Evolutionary conservation across 2,329 filamentous ascomycete species (phyloP), one percentile per base, ranked within the genome.

Genomic region (Capronia americana): DNA sequence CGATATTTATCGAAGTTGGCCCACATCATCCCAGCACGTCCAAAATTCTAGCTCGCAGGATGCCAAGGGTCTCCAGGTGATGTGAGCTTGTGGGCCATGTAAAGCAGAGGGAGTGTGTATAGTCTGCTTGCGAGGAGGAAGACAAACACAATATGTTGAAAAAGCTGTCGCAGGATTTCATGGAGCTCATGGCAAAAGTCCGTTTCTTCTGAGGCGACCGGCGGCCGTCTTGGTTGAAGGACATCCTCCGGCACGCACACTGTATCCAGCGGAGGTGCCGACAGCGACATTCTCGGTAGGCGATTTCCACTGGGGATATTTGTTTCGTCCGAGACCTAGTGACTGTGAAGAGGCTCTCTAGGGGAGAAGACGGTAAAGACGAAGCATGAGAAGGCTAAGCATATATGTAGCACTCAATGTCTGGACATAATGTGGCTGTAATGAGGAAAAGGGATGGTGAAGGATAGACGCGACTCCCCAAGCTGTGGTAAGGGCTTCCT

Each of bases 121-220:
- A 70, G 63, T 46, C 68, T 53, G 28, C 66, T 50, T 10, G 66
- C 59, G 24, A 70, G 61, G 11, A 70, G 57, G 24, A 50, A 28
- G 26, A 64, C 50, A 20, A 70, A 65, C 4, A 70, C 32, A 5
- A 55, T 26, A 54, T 70, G 66, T 28, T 68, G 68, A 6, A 70
- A 41, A 20, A 68, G 28, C 38, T 57, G 62, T 28, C 65, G 63
- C 34, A 66, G 20, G 2, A 63, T 67, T 30, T 68, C 63, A 17
- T 58, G 38, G 38, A 66, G 44, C 44, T 70, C 68, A 51, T 71
- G 77, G 83, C 86, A 2, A 20, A 69, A 62, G 34, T 56, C 64
- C n/a, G 41, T 67, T 20, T 53, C 24, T 34, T 20, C 53, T 4
- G 28, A 30, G 1, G 11, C 4, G 12, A 34, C 24, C 28, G 6